Conservation (phyloP, 2,329 filamentous ascomycete genomes). For the Penicillium sp. region DNA sequence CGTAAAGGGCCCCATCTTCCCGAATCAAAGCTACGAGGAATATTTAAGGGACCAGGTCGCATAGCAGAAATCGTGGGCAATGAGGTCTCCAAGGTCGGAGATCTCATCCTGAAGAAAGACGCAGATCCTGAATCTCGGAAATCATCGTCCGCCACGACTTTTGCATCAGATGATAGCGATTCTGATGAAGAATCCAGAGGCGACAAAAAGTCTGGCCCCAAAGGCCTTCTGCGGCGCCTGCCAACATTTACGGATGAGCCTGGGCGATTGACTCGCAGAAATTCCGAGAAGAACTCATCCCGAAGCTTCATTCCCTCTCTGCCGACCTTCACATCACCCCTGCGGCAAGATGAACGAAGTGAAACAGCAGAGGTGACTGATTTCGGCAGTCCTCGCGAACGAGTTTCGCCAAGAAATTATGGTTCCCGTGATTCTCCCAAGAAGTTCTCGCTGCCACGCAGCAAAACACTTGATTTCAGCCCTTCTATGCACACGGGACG, state of each 20-base stretch:
- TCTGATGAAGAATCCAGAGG: conserved; percentile 45
- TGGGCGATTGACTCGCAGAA: conserved; percentile 32
- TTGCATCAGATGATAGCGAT: conserved; percentile 51
- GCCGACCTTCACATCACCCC: conserved; percentile 53
- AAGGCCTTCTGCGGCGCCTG: conserved; percentile 31
- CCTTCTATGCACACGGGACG: conserved; percentile 27
- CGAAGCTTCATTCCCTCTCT: conserved; percentile 49
- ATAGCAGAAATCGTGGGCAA: conserved; percentile 71
- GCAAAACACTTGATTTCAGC: conserved; percentile 33
- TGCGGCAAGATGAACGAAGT: conserved; percentile 40
- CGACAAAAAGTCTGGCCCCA: conserved; percentile 32
- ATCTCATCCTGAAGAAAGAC: conserved; percentile 61
- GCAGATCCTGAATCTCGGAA: conserved; percentile 43
- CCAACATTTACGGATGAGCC: conserved; percentile 39
- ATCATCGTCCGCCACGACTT: conserved; percentile 47
- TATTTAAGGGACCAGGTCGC: conserved; percentile 71
- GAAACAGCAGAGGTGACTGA: conserved; percentile 30
- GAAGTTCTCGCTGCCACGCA: conserved; percentile 16
- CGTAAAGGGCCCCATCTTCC: conserved; percentile 36
- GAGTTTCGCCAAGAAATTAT: conserved; percentile 9
- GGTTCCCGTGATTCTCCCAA: conserved; percentile 13
- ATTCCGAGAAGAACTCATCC: conserved; percentile 35
- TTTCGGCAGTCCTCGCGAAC: conserved; percentile 16
- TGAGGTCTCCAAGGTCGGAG: conserved; percentile 62
- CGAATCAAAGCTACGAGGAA: conserved; percentile 65